Evolutionary conservation across 192 early-diverging fungal genomes (phyloP), one percentile per base, ranked within the genome.

Genomic region (Umbelopsis isabellina): DNA sequence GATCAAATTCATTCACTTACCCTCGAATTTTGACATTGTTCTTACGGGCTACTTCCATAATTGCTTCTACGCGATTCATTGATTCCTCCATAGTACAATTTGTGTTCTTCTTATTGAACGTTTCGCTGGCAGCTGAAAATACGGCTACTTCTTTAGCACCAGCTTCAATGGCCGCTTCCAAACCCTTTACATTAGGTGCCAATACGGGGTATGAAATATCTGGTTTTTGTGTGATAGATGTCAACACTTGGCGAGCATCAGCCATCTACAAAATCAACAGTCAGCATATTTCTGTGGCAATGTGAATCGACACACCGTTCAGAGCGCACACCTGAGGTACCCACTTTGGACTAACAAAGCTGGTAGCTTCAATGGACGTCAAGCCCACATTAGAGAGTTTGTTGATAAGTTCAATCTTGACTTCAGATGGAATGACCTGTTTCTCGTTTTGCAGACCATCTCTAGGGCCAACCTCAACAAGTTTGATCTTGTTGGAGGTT

Each of bases 381-480:
- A 99, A 83, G 8, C 95, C 95, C 9, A 92, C 84, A 46, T 90
- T 85, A 7, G 92, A 80, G 8, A 99, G 87, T 25, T 80, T 79
- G 74, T 95, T 88, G 77, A 99, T 95, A 66, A 99, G 84, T n/a
- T 88, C 81, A 45, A 97, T 87, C 70, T 99, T 99, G 65, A 86
- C 86, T 37, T 84, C 85, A 6, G 94, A 89, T 15, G 94, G 89
- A 46, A 99, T 84, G 21, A 93, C 66, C 6, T 84, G 82, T 76
- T 92, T 92, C 80, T 99, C 97, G 72, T 99, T 99, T 79, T 99
- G 97, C 21, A 99, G 85, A 46, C 97, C 97, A 78, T 99, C 97
- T 23, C 97, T 87, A 9, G 97, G 95, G 0, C 93, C 92, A n/a
- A 98, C 96, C 69, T 98, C 96, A 25, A 96, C 94, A 77, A 98